Percentiles rank a stretch among this genome's conserved stretches.
Evolutionary conservation across 1,284 basidiomycete genomes (phyloP).

Genomic region (Termitomyces sp.): DNA sequence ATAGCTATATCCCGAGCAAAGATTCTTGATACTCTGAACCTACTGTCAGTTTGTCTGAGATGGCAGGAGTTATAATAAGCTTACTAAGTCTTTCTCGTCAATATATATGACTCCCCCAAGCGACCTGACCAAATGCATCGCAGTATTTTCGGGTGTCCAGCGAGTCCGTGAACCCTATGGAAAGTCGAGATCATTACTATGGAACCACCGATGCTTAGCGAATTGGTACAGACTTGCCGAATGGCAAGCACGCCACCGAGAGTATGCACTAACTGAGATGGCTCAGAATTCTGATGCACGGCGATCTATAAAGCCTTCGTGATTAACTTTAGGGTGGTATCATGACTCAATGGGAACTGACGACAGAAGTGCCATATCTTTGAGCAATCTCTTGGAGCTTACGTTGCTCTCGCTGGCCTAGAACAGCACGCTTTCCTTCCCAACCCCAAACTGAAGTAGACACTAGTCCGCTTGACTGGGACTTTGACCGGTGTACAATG

Average conservation of each 20-base stretch:
- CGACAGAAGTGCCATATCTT: conserved; percentile 61
- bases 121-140: conserved; percentile 68
- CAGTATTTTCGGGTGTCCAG: conserved; percentile 74
- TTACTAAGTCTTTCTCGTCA: conserved; percentile 70
- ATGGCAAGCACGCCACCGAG: conserved; percentile 64
- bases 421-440: conserved; percentile 50
- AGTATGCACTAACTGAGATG: conserved; percentile 51
- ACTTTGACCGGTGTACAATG: conserved; percentile 64
- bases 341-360: conserved; percentile 27
- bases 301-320: conserved; percentile 32
- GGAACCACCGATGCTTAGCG: neutral
- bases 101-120: conserved; percentile 49
- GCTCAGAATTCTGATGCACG: conserved; percentile 58
- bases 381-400: conserved; percentile 67
- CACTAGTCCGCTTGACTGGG: conserved; percentile 58
- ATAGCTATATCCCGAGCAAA: conserved; percentile 78
- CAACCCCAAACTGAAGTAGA: conserved; percentile 70
- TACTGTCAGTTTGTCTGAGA: conserved; percentile 1
- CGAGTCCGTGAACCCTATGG: conserved; percentile 60
- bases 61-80: conserved; percentile 19
- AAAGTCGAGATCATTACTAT: conserved; percentile 5
- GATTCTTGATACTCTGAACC: conserved; percentile 52
- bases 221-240: conserved; percentile 49
- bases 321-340: conserved; percentile 1
- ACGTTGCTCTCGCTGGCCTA: conserved; percentile 53